Evolutionary conservation across 768 basidiomycete genomes (phyloP), one percentile per base, ranked within the genome.

Genomic region (Pisolithus orientalis): DNA sequence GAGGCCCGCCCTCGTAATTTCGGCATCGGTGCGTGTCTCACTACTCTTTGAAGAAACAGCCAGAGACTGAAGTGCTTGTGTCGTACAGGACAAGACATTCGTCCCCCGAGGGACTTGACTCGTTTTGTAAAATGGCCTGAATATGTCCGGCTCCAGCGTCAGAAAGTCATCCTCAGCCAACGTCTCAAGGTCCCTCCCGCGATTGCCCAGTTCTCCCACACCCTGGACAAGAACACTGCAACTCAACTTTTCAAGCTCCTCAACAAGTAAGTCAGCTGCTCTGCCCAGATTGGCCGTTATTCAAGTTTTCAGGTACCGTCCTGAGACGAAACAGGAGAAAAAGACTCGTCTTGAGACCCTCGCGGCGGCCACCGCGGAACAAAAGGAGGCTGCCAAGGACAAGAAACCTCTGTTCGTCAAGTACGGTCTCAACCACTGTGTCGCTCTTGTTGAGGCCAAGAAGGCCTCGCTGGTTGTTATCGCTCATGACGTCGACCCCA

Each of bases 81-180:
- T 24, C 14, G 1, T 34, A 8, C 60, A 95, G 95, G 95, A 65
- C 92, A 94, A 75, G 91, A 95, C 72, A 81, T 97, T 62, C 90
- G 87, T 63, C 94, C 87, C 65, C 80, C 80, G 69, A 82, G 82
- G 51, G 95, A 98, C 74, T 74, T 97, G 59, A 95, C 91, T 53
- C 90, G 94, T 70, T 97, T 97, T 76, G 90, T 97, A 76, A 97
- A 96, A 72, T 99, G 95, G 95, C 95, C 95, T 61, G 92, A 94
- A 76, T 98, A 98, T 67, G 84, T 98, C 62, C 91, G 94, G 66
- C 87, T 98, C 44, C 95, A 98, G 68, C 85, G 95, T 68, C 94
- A 97, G 75, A 97, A 97, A 78, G 92, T 97, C 65, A 95, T 98
- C 74, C 86, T 98, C 55, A 77, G 90, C 81, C 93, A 97, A 75